phyloP scores from a whole-genome alignment of 1,139 yeast genomes.

The Scheffersomyces titani region DNA sequence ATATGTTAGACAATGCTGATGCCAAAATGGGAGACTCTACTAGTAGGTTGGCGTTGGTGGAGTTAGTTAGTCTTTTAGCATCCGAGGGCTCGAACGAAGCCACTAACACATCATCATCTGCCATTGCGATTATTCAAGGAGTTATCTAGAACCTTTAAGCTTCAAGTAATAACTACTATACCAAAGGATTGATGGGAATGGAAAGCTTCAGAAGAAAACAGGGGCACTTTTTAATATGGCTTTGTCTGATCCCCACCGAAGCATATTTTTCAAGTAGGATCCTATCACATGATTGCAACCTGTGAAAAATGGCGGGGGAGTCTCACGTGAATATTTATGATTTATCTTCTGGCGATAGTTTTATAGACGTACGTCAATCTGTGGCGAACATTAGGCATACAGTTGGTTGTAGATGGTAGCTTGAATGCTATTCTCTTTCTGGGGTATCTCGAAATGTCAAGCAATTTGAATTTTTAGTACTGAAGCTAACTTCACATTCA shows the following conservation, averaged over 20 bases:
- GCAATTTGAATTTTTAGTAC: too few species aligned
- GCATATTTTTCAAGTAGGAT: not conserved
- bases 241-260: not conserved
- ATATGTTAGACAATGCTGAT: slow-evolving; percentile 47
- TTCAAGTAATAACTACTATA: not conserved
- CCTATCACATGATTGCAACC: not conserved
- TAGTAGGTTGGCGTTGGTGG: slow-evolving; percentile 31
- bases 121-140: slow-evolving; percentile 8
- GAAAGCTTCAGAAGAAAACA: not conserved
- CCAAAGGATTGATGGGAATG: not conserved
- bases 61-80: slow-evolving; percentile 27
- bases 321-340: not conserved
- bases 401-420: too few species aligned
- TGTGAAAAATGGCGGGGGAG: not conserved
- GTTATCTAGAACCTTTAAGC: not conserved
- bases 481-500: too few species aligned
- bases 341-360: not conserved
- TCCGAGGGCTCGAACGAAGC: slow-evolving; percentile 42
- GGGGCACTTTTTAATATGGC: not conserved
- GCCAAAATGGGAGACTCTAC: slow-evolving; percentile 49
- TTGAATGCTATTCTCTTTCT: too few species aligned
- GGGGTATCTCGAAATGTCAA: too few species aligned
- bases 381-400: too few species aligned
- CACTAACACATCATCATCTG: slow-evolving; percentile 17
- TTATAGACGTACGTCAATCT: too few species aligned